phyloP scores from a whole-genome alignment of 495 filamentous ascomycete species.

The Rostrohypoxylon terebratum region DNA sequence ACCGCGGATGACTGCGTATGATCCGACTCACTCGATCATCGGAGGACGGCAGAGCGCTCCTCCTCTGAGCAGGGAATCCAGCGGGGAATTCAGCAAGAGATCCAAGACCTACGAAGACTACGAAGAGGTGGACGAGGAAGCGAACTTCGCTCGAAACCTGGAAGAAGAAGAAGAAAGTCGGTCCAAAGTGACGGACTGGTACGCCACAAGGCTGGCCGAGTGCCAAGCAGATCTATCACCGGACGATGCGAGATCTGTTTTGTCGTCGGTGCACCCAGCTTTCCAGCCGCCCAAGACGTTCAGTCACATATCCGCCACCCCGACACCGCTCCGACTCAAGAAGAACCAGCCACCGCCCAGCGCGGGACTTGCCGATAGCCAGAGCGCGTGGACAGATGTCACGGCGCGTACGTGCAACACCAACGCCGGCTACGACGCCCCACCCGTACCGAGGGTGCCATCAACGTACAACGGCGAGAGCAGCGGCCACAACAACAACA shows the following conservation, averaged over 20 bases:
- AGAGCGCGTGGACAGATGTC: slow-evolving; percentile 38
- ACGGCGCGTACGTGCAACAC: slow-evolving; percentile 32
- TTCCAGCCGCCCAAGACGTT: slow-evolving; percentile 32
- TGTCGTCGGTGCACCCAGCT: slow-evolving; percentile 47
- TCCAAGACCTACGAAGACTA: slow-evolving; percentile 20
- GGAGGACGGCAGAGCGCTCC: not conserved
- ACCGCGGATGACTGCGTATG: not conserved
- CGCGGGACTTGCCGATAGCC: not conserved
- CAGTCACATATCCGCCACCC: slow-evolving; percentile 36
- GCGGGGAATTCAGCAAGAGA: not conserved
- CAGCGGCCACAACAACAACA: not conserved
- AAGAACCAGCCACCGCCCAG: slow-evolving; percentile 9
- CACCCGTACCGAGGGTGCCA: slow-evolving; percentile 38
- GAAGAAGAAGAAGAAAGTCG: slow-evolving; percentile 35
- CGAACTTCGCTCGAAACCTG: slow-evolving; percentile 21
- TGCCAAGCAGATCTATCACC: not conserved
- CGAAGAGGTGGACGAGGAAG: slow-evolving; percentile 13
- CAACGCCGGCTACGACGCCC: not conserved
- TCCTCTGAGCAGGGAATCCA: not conserved
- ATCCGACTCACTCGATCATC: not conserved
- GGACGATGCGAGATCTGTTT: slow-evolving; percentile 38
- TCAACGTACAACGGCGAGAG: slow-evolving; percentile 21
- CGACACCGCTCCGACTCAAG: slow-evolving; percentile 31
- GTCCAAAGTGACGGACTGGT: slow-evolving; percentile 43
- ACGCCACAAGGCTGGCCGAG: slow-evolving; percentile 20